Conservation (phyloP, 768 basidiomycete genomes). For the Russula griseocarnosa region DNA sequence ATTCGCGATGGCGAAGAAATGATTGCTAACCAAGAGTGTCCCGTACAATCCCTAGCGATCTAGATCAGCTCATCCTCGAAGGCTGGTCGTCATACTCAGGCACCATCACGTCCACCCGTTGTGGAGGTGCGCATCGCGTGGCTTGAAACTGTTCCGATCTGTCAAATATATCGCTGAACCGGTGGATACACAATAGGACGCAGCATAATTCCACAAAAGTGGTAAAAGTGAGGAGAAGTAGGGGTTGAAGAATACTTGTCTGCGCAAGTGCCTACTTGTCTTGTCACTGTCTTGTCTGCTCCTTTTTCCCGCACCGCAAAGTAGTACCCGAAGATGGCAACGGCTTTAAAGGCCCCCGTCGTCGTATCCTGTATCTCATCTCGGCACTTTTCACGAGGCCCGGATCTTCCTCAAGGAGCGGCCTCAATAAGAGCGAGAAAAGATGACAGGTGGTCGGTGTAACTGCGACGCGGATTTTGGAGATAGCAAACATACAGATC, state of each 20-base stretch:
- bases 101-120: neutral
- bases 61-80: neutral
- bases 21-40: too few relatives aligned
- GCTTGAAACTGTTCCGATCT: neutral
- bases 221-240: neutral
- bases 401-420: slow-evolving; percentile 3
- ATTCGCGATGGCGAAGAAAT: too few relatives aligned
- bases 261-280: neutral
- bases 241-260: neutral
- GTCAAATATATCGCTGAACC: neutral
- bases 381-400: neutral
- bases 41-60: neutral
- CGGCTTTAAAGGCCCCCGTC: neutral
- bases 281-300: neutral
- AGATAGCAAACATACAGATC: too few relatives aligned
- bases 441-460: neutral
- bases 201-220: neutral
- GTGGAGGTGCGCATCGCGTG: neutral
- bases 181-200: neutral
- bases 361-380: neutral
- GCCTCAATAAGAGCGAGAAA: neutral
- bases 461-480: neutral
- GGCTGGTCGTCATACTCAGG: neutral
- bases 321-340: neutral
- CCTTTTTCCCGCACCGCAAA: neutral